These are phyloP conservation scores for Moesziomyces sp. DNA, from an alignment of 1,284 basidiomycete species.

Conservation along the genomic window DNA sequence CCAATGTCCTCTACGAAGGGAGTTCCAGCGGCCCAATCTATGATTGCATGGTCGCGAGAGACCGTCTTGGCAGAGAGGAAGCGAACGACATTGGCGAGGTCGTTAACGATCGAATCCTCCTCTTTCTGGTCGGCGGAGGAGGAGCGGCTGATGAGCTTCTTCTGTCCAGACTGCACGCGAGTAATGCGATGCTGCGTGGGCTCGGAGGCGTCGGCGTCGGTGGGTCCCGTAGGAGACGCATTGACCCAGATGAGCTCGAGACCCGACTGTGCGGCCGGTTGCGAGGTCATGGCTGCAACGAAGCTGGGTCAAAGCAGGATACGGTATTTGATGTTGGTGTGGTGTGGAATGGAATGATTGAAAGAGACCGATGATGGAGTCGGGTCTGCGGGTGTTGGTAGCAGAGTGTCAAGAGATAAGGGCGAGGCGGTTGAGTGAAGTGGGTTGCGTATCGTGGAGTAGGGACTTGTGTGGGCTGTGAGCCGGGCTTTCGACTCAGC, in stretches of 20 bases:
- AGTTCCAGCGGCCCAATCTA: constrained; percentile 23
- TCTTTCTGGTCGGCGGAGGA: neutral
- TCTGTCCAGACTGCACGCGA: constrained; percentile 8
- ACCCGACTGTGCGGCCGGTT: neutral
- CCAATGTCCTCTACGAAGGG: constrained; percentile 25
- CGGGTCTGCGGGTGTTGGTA: too few species aligned
- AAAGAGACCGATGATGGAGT: neutral
- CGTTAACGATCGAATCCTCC: constrained; percentile 18
- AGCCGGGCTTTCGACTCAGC: constrained; percentile 8
- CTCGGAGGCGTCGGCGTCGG: neutral
- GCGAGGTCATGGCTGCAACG: neutral
- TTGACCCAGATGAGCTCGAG: constrained; percentile 41
- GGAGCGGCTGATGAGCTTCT: constrained; percentile 20
- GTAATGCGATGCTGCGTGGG: constrained; percentile 3
- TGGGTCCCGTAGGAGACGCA: constrained; percentile 20
- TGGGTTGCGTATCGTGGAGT: neutral
- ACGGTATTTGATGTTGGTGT: neutral
- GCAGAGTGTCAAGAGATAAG: neutral
- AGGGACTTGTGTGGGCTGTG: neutral
- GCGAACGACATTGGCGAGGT: constrained; percentile 15
- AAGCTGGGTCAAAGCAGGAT: too few species aligned
- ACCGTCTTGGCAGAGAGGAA: constrained; percentile 38
- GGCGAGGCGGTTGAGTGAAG: neutral
- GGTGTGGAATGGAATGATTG: neutral
- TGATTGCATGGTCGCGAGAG: constrained; percentile 32